Conservation (phyloP, 352 stramenopile genomes). For the Globisporangium uncinulatum region DNA sequence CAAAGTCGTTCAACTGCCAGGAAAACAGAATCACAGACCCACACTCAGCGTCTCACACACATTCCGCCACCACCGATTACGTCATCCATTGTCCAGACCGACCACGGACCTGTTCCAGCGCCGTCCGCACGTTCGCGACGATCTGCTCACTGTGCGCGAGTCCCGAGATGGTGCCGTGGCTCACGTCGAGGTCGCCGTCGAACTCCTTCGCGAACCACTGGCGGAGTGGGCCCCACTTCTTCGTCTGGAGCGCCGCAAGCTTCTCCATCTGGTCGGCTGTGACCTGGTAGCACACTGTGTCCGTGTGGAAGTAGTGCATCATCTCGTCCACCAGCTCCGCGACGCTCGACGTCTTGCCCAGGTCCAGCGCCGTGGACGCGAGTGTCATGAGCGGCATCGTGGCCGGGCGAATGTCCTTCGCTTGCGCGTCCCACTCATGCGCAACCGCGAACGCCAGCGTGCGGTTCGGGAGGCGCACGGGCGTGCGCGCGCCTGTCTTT, state of each 20-base stretch:
- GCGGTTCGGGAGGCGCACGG: conserved; percentile 54
- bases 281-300: conserved; percentile 87
- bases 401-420: conserved; percentile 59
- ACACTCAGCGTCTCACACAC: neutral
- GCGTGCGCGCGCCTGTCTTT: conserved; percentile 62
- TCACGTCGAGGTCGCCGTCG: conserved; percentile 74
- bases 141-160: conserved; percentile 60
- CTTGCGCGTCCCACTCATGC: conserved; percentile 83
- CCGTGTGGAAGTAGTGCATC: conserved; percentile 82
- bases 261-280: conserved; percentile 78
- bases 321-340: conserved; percentile 70
- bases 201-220: conserved; percentile 80
- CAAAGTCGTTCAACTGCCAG: conserved; percentile 54
- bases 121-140: conserved; percentile 50
- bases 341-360: conserved; percentile 47
- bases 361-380: conserved; percentile 71
- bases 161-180: conserved; percentile 64
- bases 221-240: conserved; percentile 81
- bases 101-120: conserved; percentile 47
- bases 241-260: conserved; percentile 71
- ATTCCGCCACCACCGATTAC: neutral
- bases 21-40: neutral
- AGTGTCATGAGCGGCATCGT: conserved; percentile 89
- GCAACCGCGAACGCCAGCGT: conserved; percentile 68
- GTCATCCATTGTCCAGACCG: neutral